Evolutionary conservation across 2,329 filamentous ascomycete species (phyloP).

Genomic region (Trichoderma gracile): DNA sequence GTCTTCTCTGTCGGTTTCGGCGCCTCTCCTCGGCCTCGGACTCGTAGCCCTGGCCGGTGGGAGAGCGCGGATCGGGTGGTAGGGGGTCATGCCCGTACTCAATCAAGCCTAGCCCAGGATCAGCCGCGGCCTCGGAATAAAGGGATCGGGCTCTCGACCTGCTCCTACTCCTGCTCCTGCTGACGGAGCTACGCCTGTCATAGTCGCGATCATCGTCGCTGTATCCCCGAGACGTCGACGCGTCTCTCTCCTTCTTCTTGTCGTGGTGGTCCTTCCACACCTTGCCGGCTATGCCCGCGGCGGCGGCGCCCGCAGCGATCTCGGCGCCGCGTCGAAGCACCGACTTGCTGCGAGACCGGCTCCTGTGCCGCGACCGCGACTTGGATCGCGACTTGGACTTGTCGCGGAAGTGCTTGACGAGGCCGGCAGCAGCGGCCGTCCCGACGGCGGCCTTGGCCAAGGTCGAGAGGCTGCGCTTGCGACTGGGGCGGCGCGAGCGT

Average conservation of each 20-base stretch:
- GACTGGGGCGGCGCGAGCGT: slow-evolving; percentile 45
- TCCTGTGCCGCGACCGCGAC: slow-evolving; percentile 33
- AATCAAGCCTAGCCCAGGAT: slow-evolving; percentile 68
- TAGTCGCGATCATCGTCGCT: slow-evolving; percentile 43
- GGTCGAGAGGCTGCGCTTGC: slow-evolving; percentile 49
- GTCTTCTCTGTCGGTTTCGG: slow-evolving; percentile 43
- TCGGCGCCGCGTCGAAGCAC: slow-evolving; percentile 57
- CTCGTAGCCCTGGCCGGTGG: slow-evolving; percentile 46
- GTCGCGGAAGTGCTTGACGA: slow-evolving; percentile 59
- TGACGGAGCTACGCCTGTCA: slow-evolving; percentile 38
- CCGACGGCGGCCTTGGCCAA: slow-evolving; percentile 60
- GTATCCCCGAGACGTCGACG: slow-evolving; percentile 36
- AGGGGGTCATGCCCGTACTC: slow-evolving; percentile 64
- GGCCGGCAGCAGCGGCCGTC: slow-evolving; percentile 57
- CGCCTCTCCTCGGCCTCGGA: slow-evolving; percentile 50
- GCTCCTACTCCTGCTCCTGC: slow-evolving; percentile 46
- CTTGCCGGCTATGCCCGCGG: slow-evolving; percentile 61
- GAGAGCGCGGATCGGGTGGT: slow-evolving; percentile 43
- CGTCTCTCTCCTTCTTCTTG: slow-evolving; percentile 51
- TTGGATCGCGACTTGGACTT: slow-evolving; percentile 48
- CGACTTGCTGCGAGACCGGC: slow-evolving; percentile 48
- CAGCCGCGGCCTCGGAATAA: slow-evolving; percentile 56
- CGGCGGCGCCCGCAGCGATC: slow-evolving; percentile 61
- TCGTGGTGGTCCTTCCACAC: slow-evolving; percentile 62
- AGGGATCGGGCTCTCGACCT: slow-evolving; percentile 54